Evolutionary conservation across 2,329 filamentous ascomycete species (phyloP).

Genomic region (Mariannaea elegans): DNA sequence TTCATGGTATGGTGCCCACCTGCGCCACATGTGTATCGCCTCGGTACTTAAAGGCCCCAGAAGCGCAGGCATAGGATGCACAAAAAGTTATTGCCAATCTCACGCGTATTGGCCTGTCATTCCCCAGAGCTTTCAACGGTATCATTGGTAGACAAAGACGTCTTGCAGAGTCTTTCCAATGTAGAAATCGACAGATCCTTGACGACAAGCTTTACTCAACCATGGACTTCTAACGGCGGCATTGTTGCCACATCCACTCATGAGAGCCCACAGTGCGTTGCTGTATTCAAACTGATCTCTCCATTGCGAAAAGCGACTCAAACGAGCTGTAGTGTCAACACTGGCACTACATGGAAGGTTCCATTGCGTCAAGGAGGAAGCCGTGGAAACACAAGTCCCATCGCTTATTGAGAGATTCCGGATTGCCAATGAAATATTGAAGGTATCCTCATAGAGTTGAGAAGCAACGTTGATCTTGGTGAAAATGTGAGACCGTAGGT

Average conservation of each 20-base stretch:
- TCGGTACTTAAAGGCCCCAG: too few species aligned
- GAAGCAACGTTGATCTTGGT: conserved; percentile 86
- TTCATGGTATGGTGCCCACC: too few species aligned
- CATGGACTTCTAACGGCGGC: conserved; percentile 90
- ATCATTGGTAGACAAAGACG: conserved; percentile 75
- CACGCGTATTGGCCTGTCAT: conserved; percentile 91
- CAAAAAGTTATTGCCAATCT: conserved; percentile 86
- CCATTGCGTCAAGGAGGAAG: conserved; percentile 67
- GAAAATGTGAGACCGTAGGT: conserved; percentile 76
- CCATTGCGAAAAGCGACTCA: conserved; percentile 88
- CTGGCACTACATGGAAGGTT: conserved; percentile 76
- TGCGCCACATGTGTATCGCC: too few species aligned
- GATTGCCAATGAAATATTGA: conserved; percentile 88
- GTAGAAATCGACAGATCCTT: conserved; percentile 48
- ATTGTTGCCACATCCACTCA: conserved; percentile 79
- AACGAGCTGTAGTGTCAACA: conserved; percentile 71
- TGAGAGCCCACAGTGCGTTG: conserved; percentile 87
- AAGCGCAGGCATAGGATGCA: too few species aligned
- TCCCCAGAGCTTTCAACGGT: conserved; percentile 81
- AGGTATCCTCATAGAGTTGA: conserved; percentile 81
- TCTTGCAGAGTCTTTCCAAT: too few species aligned
- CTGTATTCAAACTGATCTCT: conserved; percentile 72
- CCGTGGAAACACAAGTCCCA: neutral
- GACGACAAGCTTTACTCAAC: conserved; percentile 80
- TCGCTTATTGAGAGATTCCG: conserved; percentile 75